phyloP scores from a whole-genome alignment of 1,284 basidiomycete genomes.

The Sphaerobolus stellatus region DNA sequence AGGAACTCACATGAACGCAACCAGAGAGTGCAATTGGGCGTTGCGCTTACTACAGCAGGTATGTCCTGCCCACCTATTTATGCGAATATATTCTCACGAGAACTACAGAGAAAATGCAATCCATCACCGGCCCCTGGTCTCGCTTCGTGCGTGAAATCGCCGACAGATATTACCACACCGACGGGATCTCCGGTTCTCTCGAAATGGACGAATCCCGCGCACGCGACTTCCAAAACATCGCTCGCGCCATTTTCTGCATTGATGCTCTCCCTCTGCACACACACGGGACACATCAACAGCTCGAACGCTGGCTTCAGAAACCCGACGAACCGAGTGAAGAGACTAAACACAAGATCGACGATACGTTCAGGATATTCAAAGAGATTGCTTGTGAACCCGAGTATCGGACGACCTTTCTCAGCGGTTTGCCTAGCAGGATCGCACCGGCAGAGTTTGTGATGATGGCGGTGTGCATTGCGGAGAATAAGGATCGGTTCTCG shows the following conservation, averaged over 20 bases:
- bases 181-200: slow-evolving; percentile 52
- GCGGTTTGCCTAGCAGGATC: slow-evolving; percentile 44
- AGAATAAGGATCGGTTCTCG: slow-evolving; percentile 38
- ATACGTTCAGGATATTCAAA: slow-evolving; percentile 52
- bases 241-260: slow-evolving; percentile 63
- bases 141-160: slow-evolving; percentile 56
- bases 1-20: neutral
- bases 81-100: neutral
- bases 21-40: slow-evolving; percentile 68
- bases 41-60: slow-evolving; percentile 68
- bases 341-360: slow-evolving; percentile 44
- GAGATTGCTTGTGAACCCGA: slow-evolving; percentile 44
- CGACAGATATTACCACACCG: slow-evolving; percentile 41
- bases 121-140: slow-evolving; percentile 62
- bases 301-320: slow-evolving; percentile 57
- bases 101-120: slow-evolving; percentile 64
- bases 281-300: slow-evolving; percentile 46
- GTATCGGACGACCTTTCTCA: slow-evolving; percentile 48
- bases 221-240: slow-evolving; percentile 68
- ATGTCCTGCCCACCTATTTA: slow-evolving; percentile 9
- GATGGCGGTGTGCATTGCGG: slow-evolving; percentile 50
- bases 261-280: slow-evolving; percentile 43
- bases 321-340: slow-evolving; percentile 41
- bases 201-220: slow-evolving; percentile 63
- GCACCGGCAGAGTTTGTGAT: slow-evolving; percentile 64